phyloP scores from a whole-genome alignment of 768 basidiomycete genomes.

The Daedaleopsis nitida region DNA sequence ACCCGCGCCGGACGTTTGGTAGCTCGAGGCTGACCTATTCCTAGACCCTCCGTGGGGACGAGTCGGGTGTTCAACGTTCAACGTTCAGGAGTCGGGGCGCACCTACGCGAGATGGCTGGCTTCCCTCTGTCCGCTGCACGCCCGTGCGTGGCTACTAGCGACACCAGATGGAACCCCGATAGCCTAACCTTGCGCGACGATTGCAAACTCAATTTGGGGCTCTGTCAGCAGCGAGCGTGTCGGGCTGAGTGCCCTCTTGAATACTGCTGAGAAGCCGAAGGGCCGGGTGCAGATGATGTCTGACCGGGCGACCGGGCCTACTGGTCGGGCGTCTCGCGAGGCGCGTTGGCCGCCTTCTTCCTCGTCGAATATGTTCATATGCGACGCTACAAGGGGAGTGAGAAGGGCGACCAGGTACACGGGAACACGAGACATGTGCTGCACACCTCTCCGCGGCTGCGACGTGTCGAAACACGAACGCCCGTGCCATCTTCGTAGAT shows the following conservation, averaged over 20 bases:
- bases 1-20: conserved; percentile 17
- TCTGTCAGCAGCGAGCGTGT: too few species aligned
- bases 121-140: neutral
- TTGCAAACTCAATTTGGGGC: too few species aligned
- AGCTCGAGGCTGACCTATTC: conserved; percentile 16
- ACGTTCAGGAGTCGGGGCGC: too few species aligned
- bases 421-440: conserved; percentile 11
- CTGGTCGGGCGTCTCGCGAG: neutral
- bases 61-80: too few species aligned
- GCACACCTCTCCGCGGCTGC: conserved; percentile 8
- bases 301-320: too few species aligned
- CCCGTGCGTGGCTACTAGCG: neutral
- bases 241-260: too few species aligned
- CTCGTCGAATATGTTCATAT: neutral
- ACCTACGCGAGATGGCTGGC: conserved; percentile 9
- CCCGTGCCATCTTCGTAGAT: neutral
- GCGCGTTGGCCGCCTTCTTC: neutral
- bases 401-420: neutral
- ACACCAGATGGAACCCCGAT: too few species aligned
- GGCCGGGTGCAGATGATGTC: too few species aligned
- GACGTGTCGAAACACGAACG: neutral
- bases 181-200: too few species aligned
- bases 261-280: too few species aligned
- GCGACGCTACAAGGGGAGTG: neutral
- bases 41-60: too few species aligned